Evolutionary conservation across 805 yeast species (phyloP).

Genomic region (Saturnispora besseyi): DNA sequence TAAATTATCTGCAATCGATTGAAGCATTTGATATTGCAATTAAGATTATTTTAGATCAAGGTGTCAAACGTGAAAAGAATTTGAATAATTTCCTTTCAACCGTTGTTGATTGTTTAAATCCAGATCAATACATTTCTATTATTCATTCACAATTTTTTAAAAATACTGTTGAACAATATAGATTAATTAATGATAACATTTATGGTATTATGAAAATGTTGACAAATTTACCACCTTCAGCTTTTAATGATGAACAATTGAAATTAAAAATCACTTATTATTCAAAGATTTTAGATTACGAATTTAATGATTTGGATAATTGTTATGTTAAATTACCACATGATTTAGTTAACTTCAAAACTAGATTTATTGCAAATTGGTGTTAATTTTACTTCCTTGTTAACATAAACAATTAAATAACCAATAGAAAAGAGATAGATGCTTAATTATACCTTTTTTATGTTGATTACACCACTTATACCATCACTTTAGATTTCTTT

Average conservation of each 20-base stretch:
- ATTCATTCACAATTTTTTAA: slow-evolving; percentile 23
- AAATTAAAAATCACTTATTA: slow-evolving; percentile 22
- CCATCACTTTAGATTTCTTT: background rate
- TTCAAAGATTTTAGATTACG: slow-evolving; percentile 24
- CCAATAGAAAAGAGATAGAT: no score
- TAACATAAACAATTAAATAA: no score
- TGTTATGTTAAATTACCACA: slow-evolving; percentile 27
- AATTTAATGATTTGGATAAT: slow-evolving; percentile 29
- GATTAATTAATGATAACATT: slow-evolving; percentile 27
- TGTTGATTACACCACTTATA: background rate
- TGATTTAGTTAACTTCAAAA: slow-evolving; percentile 24
- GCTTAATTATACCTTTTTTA: no score
- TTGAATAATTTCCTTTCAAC: slow-evolving; percentile 26
- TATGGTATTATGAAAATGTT: slow-evolving; percentile 28
- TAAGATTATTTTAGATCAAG: slow-evolving; percentile 25
- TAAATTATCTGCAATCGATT: slow-evolving; percentile 19
- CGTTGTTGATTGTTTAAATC: slow-evolving; percentile 23
- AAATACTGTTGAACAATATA: slow-evolving; percentile 26
- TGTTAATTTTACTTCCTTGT: background rate
- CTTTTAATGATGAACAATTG: slow-evolving; percentile 6
- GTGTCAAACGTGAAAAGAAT: slow-evolving; percentile 21
- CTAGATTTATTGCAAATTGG: background rate
- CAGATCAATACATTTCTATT: slow-evolving; percentile 14
- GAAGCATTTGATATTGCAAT: slow-evolving; percentile 17
- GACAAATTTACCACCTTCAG: slow-evolving; percentile 7